A percentile compares a stretch with the other conserved stretches of the same genome.
These are phyloP conservation scores for Maudiozyma humilis DNA, from an alignment of 1,139 yeast species.

Conservation along the genomic window DNA sequence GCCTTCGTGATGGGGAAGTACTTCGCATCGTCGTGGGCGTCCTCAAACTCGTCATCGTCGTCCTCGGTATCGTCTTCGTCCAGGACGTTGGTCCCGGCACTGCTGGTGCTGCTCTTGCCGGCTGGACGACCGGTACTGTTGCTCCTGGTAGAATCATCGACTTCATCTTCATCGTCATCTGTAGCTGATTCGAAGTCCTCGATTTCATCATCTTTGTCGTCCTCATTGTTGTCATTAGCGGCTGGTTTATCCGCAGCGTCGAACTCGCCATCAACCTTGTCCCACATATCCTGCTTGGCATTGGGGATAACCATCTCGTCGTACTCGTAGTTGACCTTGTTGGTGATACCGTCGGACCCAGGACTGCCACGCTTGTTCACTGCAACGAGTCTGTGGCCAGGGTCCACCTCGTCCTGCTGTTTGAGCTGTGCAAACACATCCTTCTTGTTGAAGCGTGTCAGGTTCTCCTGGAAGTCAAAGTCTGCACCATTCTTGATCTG, in stretches of 20 bases:
- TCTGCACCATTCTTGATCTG: constrained; percentile 51
- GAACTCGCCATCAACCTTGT: constrained; percentile 23
- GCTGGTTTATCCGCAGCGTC: not conserved
- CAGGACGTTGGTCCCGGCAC: not conserved
- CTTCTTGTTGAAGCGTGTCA: constrained; percentile 75
- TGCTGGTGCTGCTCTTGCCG: not conserved
- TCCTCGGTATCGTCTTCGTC: constrained; percentile 56
- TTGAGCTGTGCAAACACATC: constrained; percentile 73
- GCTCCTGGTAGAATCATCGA: not conserved
- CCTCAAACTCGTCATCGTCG: constrained; percentile 15
- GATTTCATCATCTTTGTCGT: constrained; percentile 10
- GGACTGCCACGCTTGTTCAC: constrained; percentile 45
- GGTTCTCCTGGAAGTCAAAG: constrained; percentile 79
- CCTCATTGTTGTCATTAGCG: constrained; percentile 7
- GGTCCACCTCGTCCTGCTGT: constrained; percentile 51
- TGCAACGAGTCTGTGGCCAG: constrained; percentile 61
- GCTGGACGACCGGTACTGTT: constrained; percentile 8
- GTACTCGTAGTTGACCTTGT: constrained; percentile 43
- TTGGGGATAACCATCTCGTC: constrained; percentile 67
- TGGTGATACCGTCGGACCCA: constrained; percentile 23
- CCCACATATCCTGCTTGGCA: constrained; percentile 50
- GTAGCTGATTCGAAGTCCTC: constrained; percentile 11
- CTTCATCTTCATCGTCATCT: constrained; percentile 2
- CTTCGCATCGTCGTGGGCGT: constrained; percentile 11
- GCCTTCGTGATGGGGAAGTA: constrained; percentile 30